Conservation (phyloP, 148 eudicot genomes). For the Cornus florida region DNA sequence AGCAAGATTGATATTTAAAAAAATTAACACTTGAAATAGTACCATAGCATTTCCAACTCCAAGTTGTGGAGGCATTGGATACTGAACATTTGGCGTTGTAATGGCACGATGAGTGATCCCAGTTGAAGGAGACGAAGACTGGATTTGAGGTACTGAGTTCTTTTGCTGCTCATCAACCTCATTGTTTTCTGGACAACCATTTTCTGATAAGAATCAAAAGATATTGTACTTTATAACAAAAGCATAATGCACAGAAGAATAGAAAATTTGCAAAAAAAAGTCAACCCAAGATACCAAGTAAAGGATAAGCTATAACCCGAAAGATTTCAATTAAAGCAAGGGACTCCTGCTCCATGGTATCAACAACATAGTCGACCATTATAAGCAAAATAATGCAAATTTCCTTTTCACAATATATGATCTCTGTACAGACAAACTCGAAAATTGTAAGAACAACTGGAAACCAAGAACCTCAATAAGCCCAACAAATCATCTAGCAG, state of each 20-base stretch:
- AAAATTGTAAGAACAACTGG: no score
- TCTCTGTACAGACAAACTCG: neutral
- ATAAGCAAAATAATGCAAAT: neutral
- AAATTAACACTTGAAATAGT: conserved; percentile 11
- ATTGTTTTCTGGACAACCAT: conserved; percentile 42
- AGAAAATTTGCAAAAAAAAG: neutral
- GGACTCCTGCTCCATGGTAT: neutral
- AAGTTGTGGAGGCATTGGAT: conserved; percentile 40
- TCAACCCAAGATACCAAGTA: neutral
- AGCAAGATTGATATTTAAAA: neutral
- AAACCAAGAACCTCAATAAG: neutral
- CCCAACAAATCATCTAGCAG: neutral
- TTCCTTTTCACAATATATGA: neutral
- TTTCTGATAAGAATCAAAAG: neutral
- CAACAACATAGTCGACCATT: neutral
- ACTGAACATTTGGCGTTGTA: conserved; percentile 36
- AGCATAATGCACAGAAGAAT: neutral
- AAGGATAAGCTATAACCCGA: neutral
- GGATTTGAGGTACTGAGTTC: conserved; percentile 32
- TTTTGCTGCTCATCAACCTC: conserved; percentile 55
- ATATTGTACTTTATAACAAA: neutral
- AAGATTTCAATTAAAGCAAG: neutral
- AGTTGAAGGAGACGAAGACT: conserved; percentile 32
- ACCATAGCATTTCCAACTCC: conserved; percentile 51
- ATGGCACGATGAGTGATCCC: conserved; percentile 39